phyloP scores from a whole-genome alignment of 768 basidiomycete genomes.

The Mycena rebaudengoi region DNA sequence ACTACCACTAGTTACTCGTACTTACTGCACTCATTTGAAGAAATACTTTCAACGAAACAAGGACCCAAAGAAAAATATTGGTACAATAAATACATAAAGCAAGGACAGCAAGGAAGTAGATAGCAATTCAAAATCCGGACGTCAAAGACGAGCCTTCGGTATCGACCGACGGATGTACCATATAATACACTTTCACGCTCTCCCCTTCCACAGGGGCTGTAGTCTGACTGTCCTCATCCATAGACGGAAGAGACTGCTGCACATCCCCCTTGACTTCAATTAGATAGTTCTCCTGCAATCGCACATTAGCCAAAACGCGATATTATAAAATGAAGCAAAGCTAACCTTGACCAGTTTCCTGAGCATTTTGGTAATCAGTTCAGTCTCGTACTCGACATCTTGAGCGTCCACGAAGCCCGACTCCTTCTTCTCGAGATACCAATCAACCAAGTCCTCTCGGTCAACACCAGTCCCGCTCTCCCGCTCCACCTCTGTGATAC shows the following conservation, averaged over 20 bases:
- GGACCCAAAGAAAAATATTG: not conserved
- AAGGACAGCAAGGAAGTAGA: constrained; percentile 44
- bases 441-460: constrained; percentile 92
- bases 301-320: constrained; percentile 4
- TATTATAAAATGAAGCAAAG: not conserved
- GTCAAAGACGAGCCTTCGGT: constrained; percentile 64
- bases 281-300: constrained; percentile 79
- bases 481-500: constrained; percentile 80
- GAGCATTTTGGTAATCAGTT: constrained; percentile 89
- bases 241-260: constrained; percentile 77
- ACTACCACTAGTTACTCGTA: too few species aligned
- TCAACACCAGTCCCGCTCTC: constrained; percentile 81
- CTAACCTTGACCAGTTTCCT: constrained; percentile 90
- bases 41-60: too few species aligned
- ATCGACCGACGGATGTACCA: constrained; percentile 92
- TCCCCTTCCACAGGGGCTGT: constrained; percentile 62
- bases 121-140: constrained; percentile 40
- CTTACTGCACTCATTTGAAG: too few species aligned
- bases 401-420: constrained; percentile 83
- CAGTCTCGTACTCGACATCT: constrained; percentile 89
- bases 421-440: constrained; percentile 95
- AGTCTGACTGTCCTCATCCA: constrained; percentile 67
- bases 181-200: constrained; percentile 79
- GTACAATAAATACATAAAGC: not conserved
- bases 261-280: constrained; percentile 86